These are phyloP conservation scores for Mortierella polycephala DNA, from an alignment of 371 early-diverging fungal genomes.

Conservation along the genomic window DNA sequence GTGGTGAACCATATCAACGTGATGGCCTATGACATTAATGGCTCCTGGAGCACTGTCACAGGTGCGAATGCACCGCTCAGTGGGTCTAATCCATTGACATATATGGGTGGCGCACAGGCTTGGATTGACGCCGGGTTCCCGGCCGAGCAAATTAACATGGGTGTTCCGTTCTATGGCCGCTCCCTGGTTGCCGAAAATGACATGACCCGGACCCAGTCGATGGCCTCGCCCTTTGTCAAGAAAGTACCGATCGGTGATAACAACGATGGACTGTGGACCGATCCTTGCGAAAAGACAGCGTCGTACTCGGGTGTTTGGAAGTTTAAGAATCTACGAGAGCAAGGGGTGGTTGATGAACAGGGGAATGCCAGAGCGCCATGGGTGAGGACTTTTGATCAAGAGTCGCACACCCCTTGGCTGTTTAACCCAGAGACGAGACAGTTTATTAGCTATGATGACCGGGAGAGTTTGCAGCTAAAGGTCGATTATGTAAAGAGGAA, in stretches of 20 bases:
- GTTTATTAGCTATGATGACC: slow-evolving; percentile 76
- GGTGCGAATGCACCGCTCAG: slow-evolving; percentile 76
- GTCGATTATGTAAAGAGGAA: slow-evolving; percentile 59
- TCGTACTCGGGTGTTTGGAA: slow-evolving; percentile 72
- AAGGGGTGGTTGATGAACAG: slow-evolving; percentile 64
- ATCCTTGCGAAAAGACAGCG: slow-evolving; percentile 57
- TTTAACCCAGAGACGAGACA: slow-evolving; percentile 64
- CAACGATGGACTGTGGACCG: slow-evolving; percentile 65
- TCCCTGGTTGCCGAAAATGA: slow-evolving; percentile 53
- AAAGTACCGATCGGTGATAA: slow-evolving; percentile 59
- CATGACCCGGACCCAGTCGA: slow-evolving; percentile 28
- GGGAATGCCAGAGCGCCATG: slow-evolving; percentile 67
- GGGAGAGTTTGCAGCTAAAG: slow-evolving; percentile 64
- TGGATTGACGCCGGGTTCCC: slow-evolving; percentile 73
- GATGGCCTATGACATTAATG: slow-evolving; percentile 65
- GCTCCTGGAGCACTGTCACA: slow-evolving; percentile 63
- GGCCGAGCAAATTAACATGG: slow-evolving; percentile 66
- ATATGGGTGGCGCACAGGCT: slow-evolving; percentile 48
- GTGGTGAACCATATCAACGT: slow-evolving; percentile 70
- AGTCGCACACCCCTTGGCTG: slow-evolving; percentile 73
- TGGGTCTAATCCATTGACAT: slow-evolving; percentile 24
- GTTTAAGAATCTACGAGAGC: slow-evolving; percentile 70
- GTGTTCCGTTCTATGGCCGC: slow-evolving; percentile 73
- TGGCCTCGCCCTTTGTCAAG: slow-evolving; percentile 28
- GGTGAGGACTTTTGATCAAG: slow-evolving; percentile 70